phyloP scores from a whole-genome alignment of 805 yeast species.

The Wickerhamiella vanderwaltii region DNA sequence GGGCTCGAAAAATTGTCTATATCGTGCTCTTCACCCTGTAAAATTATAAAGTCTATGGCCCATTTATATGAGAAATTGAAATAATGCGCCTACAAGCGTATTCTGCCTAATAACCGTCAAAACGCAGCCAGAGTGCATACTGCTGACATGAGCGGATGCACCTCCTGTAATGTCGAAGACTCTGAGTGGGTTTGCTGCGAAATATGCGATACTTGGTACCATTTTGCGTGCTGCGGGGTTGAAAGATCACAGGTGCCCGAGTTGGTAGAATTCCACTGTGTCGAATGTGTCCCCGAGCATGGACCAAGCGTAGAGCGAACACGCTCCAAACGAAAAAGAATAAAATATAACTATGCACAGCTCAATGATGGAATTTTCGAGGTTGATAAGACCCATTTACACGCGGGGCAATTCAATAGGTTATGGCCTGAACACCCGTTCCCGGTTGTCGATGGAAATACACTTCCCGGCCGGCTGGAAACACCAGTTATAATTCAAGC shows the following conservation, averaged over 20 bases:
- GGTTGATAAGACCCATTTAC: slow-evolving; percentile 15
- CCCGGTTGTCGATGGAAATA: slow-evolving; percentile 25
- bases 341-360: slow-evolving; percentile 65
- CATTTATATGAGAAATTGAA: no score
- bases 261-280: slow-evolving; percentile 45
- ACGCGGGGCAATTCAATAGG: slow-evolving; percentile 13
- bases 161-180: neutral
- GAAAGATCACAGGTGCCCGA: slow-evolving; percentile 21
- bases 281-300: slow-evolving; percentile 31
- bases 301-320: slow-evolving; percentile 44
- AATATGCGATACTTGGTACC: slow-evolving; percentile 3
- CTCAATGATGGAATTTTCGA: slow-evolving; percentile 47
- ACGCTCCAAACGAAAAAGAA: slow-evolving; percentile 41
- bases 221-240: slow-evolving; percentile 2
- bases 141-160: no score
- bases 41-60: no score
- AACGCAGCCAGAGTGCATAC: no score
- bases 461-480: slow-evolving; percentile 29
- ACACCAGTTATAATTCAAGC: slow-evolving; percentile 37
- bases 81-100: no score
- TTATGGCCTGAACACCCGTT: slow-evolving; percentile 23
- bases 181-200: slow-evolving; percentile 6
- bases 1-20: no score
- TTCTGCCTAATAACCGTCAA: no score
- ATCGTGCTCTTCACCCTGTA: no score